phyloP scores from a whole-genome alignment of 2,329 filamentous ascomycete species.

The Myriangium duriaei region DNA sequence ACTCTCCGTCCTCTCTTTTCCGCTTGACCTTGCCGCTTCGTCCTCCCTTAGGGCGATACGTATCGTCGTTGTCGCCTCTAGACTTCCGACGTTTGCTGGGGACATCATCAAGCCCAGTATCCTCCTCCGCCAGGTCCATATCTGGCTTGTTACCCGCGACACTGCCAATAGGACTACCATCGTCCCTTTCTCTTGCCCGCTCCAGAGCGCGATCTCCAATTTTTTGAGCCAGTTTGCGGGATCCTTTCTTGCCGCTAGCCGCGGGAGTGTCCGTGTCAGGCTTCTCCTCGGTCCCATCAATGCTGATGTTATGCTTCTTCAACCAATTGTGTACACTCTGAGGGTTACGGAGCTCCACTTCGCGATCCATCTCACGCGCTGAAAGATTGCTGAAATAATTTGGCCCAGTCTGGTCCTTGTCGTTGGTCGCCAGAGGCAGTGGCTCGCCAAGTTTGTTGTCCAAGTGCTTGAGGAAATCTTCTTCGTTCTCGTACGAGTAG shows the following conservation, averaged over 20 bases:
- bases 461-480: constrained; percentile 58
- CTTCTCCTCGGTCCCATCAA: constrained; percentile 13
- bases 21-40: constrained; percentile 34
- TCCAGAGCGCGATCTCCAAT: constrained; percentile 24
- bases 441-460: constrained; percentile 41
- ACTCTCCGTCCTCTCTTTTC: constrained; percentile 17
- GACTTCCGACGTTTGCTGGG: constrained; percentile 23
- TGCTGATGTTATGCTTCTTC: constrained; percentile 17
- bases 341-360: constrained; percentile 57
- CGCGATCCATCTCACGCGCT: constrained; percentile 34
- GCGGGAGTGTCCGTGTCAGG: constrained; percentile 52
- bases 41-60: constrained; percentile 38
- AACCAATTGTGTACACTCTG: constrained; percentile 96
- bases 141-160: constrained; percentile 26
- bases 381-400: constrained; percentile 27
- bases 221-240: constrained; percentile 23
- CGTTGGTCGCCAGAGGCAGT: constrained; percentile 21
- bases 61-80: constrained; percentile 30
- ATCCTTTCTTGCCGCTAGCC: constrained; percentile 62
- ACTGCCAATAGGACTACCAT: constrained; percentile 20
- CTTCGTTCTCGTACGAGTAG: constrained; percentile 56
- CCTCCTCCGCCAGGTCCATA: constrained; percentile 25
- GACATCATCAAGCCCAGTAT: constrained; percentile 21
- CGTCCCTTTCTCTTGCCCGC: constrained; percentile 19
- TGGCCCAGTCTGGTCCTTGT: constrained; percentile 29